Evolutionary conservation across 2,329 filamentous ascomycete species (phyloP), one percentile per base, ranked within the genome.

Genomic region (Beauveria caledonica): DNA sequence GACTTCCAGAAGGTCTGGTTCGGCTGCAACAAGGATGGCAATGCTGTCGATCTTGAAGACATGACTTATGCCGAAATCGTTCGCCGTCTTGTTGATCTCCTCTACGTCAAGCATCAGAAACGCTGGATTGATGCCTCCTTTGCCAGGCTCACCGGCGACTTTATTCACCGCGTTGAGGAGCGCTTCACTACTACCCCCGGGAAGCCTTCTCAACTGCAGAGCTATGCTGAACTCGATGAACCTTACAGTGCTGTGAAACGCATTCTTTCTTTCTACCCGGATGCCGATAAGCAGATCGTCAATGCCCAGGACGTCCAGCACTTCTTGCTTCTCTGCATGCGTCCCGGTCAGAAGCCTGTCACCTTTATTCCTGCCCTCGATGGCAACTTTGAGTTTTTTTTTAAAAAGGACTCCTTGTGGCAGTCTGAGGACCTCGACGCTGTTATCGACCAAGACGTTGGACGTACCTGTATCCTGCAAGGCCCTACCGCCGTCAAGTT

Each of bases 391-490:
- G 94, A 99, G 72, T 96, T 95, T 77, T 99, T 91, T 80, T 99
- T 99, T 87, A 99, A 99, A 86, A 99, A 99, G 80, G 94, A 99
- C 74, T 99, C 94, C 1, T 83, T 99, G 8, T 99, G 94, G 94
- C 94, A 99, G 77, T 97, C 94, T 1, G 94, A 99, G 76, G 94
- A 99, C 70, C 81, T 99, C 11, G 93, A 95, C 69, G 94, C 94
- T 58, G 92, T 99, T 61, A 92, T 97, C 63, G 93, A 83, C 67
- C 94, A 97, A 76, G 95, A 99, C 71, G 94, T 99, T 62, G 92
- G 91, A 64, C 86, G 95, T 71, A 96, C 92, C 49, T 97, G 92
- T 78, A 97, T 99, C 71, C 80, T 99, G 42, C 94, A 99, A 73
- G 95, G 94, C 19, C 94, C 94, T 5, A 92, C 92, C 77, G 89